Evolutionary conservation across 768 basidiomycete genomes (phyloP), one percentile per base, ranked within the genome.

Genomic region (Tricholoma saponaceum): DNA sequence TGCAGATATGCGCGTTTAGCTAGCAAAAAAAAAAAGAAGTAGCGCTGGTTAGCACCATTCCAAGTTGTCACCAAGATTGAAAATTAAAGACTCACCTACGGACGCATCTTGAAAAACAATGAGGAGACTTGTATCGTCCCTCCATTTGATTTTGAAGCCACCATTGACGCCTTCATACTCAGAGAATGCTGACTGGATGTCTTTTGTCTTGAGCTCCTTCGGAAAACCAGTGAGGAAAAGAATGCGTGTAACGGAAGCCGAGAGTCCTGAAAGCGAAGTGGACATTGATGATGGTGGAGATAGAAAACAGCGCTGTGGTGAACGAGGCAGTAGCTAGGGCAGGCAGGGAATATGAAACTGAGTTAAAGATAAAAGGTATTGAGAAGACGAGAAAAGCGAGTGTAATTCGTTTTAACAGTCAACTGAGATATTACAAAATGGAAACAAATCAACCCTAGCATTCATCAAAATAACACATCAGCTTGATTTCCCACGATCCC

Each of bases 131-230:
- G 92, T 94, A 73, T 99, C 97, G 72, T 99, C 95, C 65, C 85
- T 83, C 97, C 97, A 99, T 72, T 99, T 99, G 70, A 99, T 95
- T 81, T 95, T 94, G 79, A 96, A 97, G 22, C 97, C 97, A 26
- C 96, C 97, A 56, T 79, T 84, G 53, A 86, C 77, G 58, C 75
- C 80, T 66, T 97, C 94, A 83, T 89, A 98, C 46, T 95, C 93
- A 51, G 86, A 78, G 72, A 98, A 97, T 46, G 93, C 90, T 43
- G 80, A 69, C 69, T 98, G 95, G 51, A 99, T 91, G 73, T 99
- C 97, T 71, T 93, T 89, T 52, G 97, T 99, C 79, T 98, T 99
- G 67, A 99, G 84, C 76, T 95, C 90, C 69, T 95, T 90, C 9
- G 92, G 83, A 70, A 99, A 99, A 64, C 94, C 91, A n/a, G 86